Base-by-base conservation (phyloP, 805 yeast genomes). In the Starmerella khaoyaiensis region DNA sequence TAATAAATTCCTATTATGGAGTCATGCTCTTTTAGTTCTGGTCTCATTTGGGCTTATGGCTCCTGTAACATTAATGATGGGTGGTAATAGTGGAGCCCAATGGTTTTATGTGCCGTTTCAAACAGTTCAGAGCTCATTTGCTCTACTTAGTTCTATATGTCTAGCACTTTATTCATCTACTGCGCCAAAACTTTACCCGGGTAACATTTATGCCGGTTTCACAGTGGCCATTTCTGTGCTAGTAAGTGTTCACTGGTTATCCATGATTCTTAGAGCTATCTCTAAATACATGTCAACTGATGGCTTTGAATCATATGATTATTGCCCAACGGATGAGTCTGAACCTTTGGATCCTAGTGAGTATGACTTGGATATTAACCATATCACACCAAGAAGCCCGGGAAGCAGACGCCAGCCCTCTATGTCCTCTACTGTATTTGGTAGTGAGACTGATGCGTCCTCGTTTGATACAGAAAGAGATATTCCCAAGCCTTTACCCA, bases 111-210 rank as follows among this genome's bases (percentile, higher is more conserved):
- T 79, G 24, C 75, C 77, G 0, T 53, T 63, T 3, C 65, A 79
- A 42, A 57, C 74, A 1, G 47, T 69, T 4, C 76, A 80, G 54
- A 54, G 70, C 5, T 33, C 18, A 4, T 7, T 29, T 8, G 57
- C 69, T 4, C 29, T 72, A 3, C 51, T 68, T 0, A 72, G 90
- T 1, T 57, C 79, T 37, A 44, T 74, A 12, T 57, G 68, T 15
- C 70, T 75, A 49, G 66, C 71, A 35, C 58, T 76, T 8, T 82
- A 76, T 52, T 68, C 72, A 28, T 55, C 62, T 4, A 62, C 76
- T 14, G 76, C 74, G 18, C 78, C 80, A 0, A 64, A 68, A 38
- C 61, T 82, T 49, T 87, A 82, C 55, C 94, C 94, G 1, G 64
- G 68, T 28, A 81, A 81, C 53, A 76, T 79, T 1, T 84, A 84